phyloP scores from a whole-genome alignment of 208 protist species.

The Crithidia acanthocephali region DNA sequence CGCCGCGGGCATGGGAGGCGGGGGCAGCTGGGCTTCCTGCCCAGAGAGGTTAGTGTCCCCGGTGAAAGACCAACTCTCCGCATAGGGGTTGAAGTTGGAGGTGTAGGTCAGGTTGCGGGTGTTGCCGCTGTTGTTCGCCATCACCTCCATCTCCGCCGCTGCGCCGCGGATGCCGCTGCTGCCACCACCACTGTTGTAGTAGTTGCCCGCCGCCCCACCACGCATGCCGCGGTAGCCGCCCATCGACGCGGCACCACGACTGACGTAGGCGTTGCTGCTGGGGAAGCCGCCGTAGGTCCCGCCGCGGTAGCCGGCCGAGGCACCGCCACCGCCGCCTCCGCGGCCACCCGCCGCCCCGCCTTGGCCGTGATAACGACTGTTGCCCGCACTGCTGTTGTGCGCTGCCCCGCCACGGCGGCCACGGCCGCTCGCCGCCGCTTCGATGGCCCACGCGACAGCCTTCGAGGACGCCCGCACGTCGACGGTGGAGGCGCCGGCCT shows the following conservation, averaged over 20 bases:
- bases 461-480: conserved; percentile 37
- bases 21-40: not conserved
- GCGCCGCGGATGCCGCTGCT: conserved; percentile 5
- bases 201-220: not conserved
- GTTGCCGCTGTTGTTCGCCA: conserved; percentile 15
- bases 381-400: conserved; percentile 4
- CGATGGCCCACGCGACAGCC: conserved; percentile 24
- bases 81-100: conserved; percentile 39
- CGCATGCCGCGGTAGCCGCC: conserved; percentile 25
- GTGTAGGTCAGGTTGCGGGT: conserved; percentile 10
- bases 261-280: not conserved
- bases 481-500: conserved; percentile 26
- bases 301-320: not conserved
- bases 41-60: conserved; percentile 13
- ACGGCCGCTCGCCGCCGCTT: conserved; percentile 26
- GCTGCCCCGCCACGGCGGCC: conserved; percentile 12
- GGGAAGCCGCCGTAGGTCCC: conserved; percentile 11
- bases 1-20: not conserved
- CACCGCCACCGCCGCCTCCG: conserved; percentile 16
- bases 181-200: conserved; percentile 2
- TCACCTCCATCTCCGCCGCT: conserved; percentile 11
- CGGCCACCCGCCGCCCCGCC: conserved; percentile 6
- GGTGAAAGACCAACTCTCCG: conserved; percentile 31
- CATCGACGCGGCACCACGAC: conserved; percentile 1
- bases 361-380: conserved; percentile 20